Evolutionary conservation across 805 yeast genomes (phyloP), one percentile per base, ranked within the genome.

Genomic region (Starmerella floricola): DNA sequence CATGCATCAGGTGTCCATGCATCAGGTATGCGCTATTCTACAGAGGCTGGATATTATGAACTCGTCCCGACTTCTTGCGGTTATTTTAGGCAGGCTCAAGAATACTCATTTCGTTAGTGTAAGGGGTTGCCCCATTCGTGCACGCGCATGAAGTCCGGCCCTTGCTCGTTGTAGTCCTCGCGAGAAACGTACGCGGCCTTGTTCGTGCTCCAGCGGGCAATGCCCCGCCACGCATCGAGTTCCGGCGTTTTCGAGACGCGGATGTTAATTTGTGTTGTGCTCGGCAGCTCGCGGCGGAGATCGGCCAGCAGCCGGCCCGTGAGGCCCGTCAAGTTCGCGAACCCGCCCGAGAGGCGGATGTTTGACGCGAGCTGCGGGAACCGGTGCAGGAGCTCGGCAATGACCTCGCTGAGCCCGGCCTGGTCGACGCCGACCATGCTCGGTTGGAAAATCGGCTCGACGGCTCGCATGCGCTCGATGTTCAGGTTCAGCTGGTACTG

Each of bases 391-490:
- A 84, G 67, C 44, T 77, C 80, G 49, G 78, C 79, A 42, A 78
- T 69, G 31, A 86, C 62, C 60, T 91, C 97, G 19, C 73, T 58
- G n/a, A 91, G 68, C 21, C 97, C 97, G 0, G 96, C 94, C 62
- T 87, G 97, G 60, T 91, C 98, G 18, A 86, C 67, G 18, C 98
- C 98, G 0, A 93, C 94, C 48, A 91, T 85, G 8, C 79, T 72
- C 6, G 99, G 98, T 59, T 88, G 91, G 61, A 91, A 86, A 36
- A 86, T 57, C 2, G 87, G 78, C 61, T 91, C 99, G 0, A 97
- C 96, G 2, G 88, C 83, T 44, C 93, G 72, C 23, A 88, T 79
- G 45, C 98, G 71, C 62, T 91, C 99, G 32, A 88, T 70, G 59
- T 88, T 93, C 34, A 91, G 54, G 64, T 87, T 95, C 42, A 93